phyloP scores from a whole-genome alignment of 495 filamentous ascomycete species.

The Penicillium lividum region DNA sequence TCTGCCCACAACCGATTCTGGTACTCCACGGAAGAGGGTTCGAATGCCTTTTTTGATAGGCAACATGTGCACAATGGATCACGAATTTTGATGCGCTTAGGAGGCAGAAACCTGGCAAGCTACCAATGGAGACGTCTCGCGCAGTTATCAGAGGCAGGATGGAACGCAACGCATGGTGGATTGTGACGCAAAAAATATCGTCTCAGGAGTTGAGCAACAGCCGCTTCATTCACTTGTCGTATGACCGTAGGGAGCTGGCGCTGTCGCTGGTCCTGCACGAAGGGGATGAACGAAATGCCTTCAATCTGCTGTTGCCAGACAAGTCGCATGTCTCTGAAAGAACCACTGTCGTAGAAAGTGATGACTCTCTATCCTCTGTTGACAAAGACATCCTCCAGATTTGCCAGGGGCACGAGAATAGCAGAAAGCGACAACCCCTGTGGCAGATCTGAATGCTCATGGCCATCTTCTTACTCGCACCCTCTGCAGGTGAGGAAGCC shows the following conservation, averaged over 20 bases:
- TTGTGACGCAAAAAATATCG: not conserved
- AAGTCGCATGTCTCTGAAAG: not conserved
- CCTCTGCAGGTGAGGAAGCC: no score
- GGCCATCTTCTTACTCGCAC: no score
- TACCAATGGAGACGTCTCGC: slow-evolving; percentile 2
- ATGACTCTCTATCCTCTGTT: not conserved
- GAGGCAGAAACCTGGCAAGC: not conserved
- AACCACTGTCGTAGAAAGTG: slow-evolving; percentile 1
- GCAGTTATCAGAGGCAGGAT: not conserved
- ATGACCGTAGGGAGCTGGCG: not conserved
- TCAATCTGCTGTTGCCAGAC: not conserved
- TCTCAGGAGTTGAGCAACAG: not conserved
- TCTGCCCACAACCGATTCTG: not conserved
- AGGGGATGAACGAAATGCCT: not conserved
- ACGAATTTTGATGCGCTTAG: not conserved
- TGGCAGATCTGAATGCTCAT: no score
- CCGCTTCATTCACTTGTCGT: not conserved
- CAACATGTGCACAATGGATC: not conserved
- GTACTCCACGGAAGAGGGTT: slow-evolving; percentile 2
- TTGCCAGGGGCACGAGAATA: not conserved
- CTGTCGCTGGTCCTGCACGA: not conserved
- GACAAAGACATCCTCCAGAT: not conserved
- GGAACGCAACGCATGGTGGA: not conserved
- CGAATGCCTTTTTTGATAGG: slow-evolving; percentile 1
- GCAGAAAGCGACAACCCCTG: not conserved